Evolutionary conservation across 2,329 filamentous ascomycete species (phyloP).

Genomic region (Piedraia hortae): DNA sequence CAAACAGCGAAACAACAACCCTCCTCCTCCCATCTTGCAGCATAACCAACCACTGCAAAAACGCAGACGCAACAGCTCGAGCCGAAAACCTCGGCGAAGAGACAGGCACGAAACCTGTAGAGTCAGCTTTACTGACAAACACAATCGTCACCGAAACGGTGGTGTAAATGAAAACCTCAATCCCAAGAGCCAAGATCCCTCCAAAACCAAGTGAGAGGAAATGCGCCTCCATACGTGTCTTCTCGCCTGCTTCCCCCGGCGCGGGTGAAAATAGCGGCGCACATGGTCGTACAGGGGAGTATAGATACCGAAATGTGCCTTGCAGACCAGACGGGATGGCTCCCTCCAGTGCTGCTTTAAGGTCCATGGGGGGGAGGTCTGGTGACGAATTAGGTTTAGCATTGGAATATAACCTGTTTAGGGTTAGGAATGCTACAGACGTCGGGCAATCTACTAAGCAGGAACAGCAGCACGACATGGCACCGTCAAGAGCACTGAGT

Average conservation of each 20-base stretch:
- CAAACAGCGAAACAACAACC: conserved; percentile 68
- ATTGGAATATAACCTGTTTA: no score
- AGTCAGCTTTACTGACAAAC: conserved; percentile 92
- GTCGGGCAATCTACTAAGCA: no score
- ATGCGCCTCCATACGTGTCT: conserved; percentile 69
- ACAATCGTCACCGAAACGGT: conserved; percentile 58
- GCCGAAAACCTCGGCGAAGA: conserved; percentile 38
- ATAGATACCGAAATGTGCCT: conserved; percentile 62
- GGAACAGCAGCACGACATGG: conserved; percentile 5
- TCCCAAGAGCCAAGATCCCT: conserved; percentile 54
- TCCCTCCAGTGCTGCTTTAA: conserved; percentile 20
- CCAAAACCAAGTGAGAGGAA: no score
- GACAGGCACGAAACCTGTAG: conserved; percentile 56
- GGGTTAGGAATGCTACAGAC: no score
- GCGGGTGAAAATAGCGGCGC: conserved; percentile 55
- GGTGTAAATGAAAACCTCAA: conserved; percentile 68
- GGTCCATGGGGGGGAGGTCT: no score
- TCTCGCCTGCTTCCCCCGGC: conserved; percentile 40
- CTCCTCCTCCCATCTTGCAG: conserved; percentile 23
- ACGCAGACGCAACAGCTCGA: conserved; percentile 42
- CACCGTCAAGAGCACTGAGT: not conserved
- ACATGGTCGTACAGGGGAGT: conserved; percentile 50
- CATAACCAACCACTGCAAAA: conserved; percentile 47
- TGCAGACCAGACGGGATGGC: conserved; percentile 24
- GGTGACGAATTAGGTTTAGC: no score